Conservation (phyloP, 2,329 filamentous ascomycete species). For the Penicillium frequentans region DNA sequence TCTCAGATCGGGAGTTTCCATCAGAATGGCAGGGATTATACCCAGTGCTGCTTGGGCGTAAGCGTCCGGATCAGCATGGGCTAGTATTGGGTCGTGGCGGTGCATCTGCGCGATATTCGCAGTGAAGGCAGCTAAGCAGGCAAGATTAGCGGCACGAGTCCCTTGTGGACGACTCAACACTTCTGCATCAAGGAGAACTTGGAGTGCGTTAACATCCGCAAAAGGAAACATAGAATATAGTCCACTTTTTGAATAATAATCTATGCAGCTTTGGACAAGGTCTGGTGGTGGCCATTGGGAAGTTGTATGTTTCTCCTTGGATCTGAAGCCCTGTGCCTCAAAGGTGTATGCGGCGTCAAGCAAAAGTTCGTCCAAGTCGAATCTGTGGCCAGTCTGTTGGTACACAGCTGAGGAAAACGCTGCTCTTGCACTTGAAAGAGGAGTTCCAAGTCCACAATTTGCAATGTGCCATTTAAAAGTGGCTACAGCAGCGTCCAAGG, state of each 20-base stretch:
- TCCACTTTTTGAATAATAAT: slow-evolving; percentile 18
- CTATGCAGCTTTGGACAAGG: slow-evolving; percentile 18
- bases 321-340: slow-evolving; percentile 1
- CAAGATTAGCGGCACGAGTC: slow-evolving; percentile 10
- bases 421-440: slow-evolving; percentile 16
- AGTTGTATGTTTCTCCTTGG: slow-evolving; percentile 1
- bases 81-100: slow-evolving; percentile 20
- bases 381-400: slow-evolving; percentile 12
- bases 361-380: slow-evolving; percentile 24
- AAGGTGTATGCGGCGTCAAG: slow-evolving; percentile 13
- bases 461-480: slow-evolving; percentile 23
- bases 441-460: slow-evolving; percentile 18
- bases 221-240: slow-evolving; percentile 28
- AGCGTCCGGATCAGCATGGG: slow-evolving; percentile 20
- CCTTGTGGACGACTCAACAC: slow-evolving; percentile 10
- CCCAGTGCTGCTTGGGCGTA: slow-evolving; percentile 23
- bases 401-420: slow-evolving; percentile 17
- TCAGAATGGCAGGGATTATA: slow-evolving; percentile 20
- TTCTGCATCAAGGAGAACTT: slow-evolving; percentile 14
- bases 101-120: slow-evolving; percentile 26
- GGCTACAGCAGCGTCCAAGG: slow-evolving; percentile 17
- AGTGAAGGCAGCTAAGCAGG: slow-evolving; percentile 24
- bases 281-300: slow-evolving; percentile 18
- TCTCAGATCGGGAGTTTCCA: slow-evolving; percentile 19
- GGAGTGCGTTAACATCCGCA: slow-evolving; percentile 16